A percentile compares a stretch with the other conserved stretches of the same genome.
Evolutionary conservation across 176 grass and related monocot genomes (phyloP).

Genomic region (Paspalum vaginatum): DNA sequence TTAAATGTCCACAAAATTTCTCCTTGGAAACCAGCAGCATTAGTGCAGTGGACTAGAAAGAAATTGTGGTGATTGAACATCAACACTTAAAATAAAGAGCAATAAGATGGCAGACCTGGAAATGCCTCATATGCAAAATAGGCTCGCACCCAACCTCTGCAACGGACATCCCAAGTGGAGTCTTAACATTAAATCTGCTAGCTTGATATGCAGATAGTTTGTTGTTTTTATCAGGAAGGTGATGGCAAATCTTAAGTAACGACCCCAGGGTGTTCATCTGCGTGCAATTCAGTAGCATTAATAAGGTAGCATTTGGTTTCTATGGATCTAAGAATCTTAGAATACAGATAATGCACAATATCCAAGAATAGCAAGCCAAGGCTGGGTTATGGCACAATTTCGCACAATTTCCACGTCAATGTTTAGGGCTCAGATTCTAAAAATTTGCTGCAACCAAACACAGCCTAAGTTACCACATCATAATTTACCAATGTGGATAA

Average conservation of each 20-base stretch:
- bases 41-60: slow-evolving; percentile 20
- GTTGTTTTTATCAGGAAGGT: slow-evolving; percentile 72
- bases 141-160: slow-evolving; percentile 92
- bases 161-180: slow-evolving; percentile 85
- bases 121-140: slow-evolving; percentile 97
- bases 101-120: slow-evolving; percentile 70
- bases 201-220: slow-evolving; percentile 66
- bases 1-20: slow-evolving; percentile 7
- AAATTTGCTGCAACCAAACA: too few species aligned
- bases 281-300: slow-evolving; percentile 27
- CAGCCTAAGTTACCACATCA: not conserved
- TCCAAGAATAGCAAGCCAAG: too few species aligned
- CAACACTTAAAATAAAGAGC: slow-evolving; percentile 17
- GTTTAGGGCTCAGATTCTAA: too few species aligned
- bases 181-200: slow-evolving; percentile 73
- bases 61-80: not conserved
- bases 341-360: too few species aligned
- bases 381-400: too few species aligned
- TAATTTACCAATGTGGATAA: slow-evolving; percentile 6
- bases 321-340: too few species aligned
- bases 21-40: slow-evolving; percentile 4
- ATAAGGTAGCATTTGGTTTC: not conserved
- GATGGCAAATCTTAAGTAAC: slow-evolving; percentile 73
- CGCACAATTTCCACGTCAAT: too few species aligned
- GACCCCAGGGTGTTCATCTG: slow-evolving; percentile 94